Percentiles rank a stretch among this genome's conserved stretches.
phyloP scores from a whole-genome alignment of 139 green algal genomes.

The Chlamydomonas sp. region DNA sequence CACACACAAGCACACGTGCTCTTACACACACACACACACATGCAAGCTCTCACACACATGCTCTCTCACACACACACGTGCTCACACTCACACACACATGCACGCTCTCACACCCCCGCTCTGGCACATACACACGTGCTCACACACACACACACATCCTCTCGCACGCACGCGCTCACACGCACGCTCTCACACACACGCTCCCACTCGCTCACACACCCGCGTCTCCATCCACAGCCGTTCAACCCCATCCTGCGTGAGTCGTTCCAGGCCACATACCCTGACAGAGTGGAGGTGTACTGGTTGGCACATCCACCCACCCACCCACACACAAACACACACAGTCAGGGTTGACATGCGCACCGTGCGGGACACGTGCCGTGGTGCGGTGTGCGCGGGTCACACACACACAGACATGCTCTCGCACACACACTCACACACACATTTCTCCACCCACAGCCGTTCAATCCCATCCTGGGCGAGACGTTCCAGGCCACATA shows the following conservation, averaged over 20 bases:
- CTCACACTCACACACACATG: no score
- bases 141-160: not conserved
- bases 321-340: no score
- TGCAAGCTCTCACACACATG: no score
- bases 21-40: no score
- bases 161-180: not conserved
- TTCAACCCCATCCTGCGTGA: not conserved
- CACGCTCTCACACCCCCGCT: no score
- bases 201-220: not conserved
- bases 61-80: no score
- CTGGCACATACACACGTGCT: no score
- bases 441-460: not conserved
- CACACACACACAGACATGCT: not conserved
- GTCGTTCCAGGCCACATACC: no score
- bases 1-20: no score
- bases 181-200: not conserved
- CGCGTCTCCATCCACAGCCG: not conserved
- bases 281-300: slow-evolving; percentile 10
- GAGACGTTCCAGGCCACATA: slow-evolving; percentile 43
- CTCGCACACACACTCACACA: not conserved
- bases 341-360: no score
- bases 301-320: slow-evolving; percentile 46
- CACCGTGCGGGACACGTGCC: no score
- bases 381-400: no score
- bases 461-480: slow-evolving; percentile 17